Evolutionary conservation across 768 basidiomycete genomes (phyloP).

Genomic region (Leccinellum luteum): DNA sequence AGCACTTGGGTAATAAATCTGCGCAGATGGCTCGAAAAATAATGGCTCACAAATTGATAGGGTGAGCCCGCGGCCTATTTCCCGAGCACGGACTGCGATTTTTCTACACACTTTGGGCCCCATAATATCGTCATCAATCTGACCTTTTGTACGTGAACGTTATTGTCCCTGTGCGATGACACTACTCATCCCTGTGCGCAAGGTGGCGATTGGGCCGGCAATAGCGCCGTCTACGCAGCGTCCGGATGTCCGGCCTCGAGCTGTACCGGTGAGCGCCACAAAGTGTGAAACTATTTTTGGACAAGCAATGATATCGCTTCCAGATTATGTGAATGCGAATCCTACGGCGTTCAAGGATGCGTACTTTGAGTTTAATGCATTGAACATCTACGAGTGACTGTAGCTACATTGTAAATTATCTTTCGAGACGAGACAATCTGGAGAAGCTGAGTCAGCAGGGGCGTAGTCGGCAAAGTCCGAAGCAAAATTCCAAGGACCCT

Average conservation of each 20-base stretch:
- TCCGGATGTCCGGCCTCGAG: conserved; percentile 24
- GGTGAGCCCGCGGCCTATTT: conserved; percentile 61
- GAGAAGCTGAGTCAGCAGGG: conserved; percentile 27
- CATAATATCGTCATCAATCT: conserved; percentile 45
- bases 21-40: neutral
- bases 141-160: conserved; percentile 11
- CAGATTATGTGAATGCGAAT: conserved; percentile 4
- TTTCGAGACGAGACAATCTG: no score
- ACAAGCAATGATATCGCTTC: neutral
- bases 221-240: conserved; percentile 9
- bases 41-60: conserved; percentile 26
- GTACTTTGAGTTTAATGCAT: conserved; percentile 5
- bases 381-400: conserved; percentile 2
- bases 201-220: conserved; percentile 28
- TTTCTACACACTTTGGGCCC: conserved; percentile 47
- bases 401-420: no score
- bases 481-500: conserved; percentile 25
- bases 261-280: conserved; percentile 21
- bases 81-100: conserved; percentile 57
- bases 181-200: neutral
- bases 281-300: neutral
- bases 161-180: conserved; percentile 3
- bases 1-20: conserved; percentile 17
- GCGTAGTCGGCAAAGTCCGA: conserved; percentile 27
- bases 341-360: neutral